These are phyloP conservation scores for Dimocarpus longan DNA, from an alignment of 345 rosid genomes.

Conservation along the genomic window DNA sequence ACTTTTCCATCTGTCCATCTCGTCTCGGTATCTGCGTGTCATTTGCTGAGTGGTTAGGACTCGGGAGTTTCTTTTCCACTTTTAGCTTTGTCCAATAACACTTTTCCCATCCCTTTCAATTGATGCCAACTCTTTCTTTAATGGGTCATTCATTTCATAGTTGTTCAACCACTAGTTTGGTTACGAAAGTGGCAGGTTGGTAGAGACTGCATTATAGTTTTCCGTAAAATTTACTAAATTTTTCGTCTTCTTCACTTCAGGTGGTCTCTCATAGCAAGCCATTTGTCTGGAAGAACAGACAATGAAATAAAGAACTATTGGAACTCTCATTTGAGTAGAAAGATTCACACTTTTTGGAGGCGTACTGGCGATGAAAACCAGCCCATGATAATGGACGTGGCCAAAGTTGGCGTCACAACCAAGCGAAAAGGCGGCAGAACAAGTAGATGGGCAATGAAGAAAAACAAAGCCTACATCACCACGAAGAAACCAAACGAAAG, in stretches of 20 bases:
- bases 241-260: conserved; percentile 28
- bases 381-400: conserved; percentile 10
- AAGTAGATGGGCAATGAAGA: conserved; percentile 30
- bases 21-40: too few relatives aligned
- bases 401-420: conserved; percentile 6
- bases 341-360: conserved; percentile 40
- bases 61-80: too few relatives aligned
- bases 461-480: conserved; percentile 13
- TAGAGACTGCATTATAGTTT: too few relatives aligned
- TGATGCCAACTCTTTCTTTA: too few relatives aligned
- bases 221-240: neutral
- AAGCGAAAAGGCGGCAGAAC: conserved; percentile 35
- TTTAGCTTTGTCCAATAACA: too few relatives aligned
- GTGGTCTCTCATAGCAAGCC: conserved; percentile 66
- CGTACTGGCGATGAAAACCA: conserved; percentile 5
- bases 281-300: conserved; percentile 70
- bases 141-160: too few relatives aligned
- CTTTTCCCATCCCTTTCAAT: too few relatives aligned
- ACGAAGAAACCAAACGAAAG: conserved; percentile 10
- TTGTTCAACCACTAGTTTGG: too few relatives aligned
- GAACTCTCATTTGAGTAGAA: conserved; percentile 64
- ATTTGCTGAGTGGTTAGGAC: too few relatives aligned
- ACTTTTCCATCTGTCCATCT: too few relatives aligned
- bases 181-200: too few relatives aligned
- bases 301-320: conserved; percentile 74